These are phyloP conservation scores for Tylopilus balloui DNA, from an alignment of 768 basidiomycete species.

Conservation along the genomic window DNA sequence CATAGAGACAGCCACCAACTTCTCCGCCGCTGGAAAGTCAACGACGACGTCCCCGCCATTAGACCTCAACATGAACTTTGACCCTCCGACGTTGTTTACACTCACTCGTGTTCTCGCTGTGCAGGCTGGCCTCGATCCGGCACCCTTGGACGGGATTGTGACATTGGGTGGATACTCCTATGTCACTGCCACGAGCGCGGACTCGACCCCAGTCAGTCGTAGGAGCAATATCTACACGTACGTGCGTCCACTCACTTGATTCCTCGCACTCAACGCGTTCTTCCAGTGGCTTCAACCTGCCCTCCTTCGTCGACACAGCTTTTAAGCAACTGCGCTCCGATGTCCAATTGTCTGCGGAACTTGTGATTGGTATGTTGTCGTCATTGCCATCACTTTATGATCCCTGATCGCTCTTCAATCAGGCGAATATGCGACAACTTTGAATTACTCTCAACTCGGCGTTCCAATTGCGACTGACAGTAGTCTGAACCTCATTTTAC, in stretches of 20 bases:
- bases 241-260: background rate
- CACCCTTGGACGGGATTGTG: constrained; percentile 64
- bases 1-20: constrained; percentile 50
- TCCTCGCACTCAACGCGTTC: constrained; percentile 1
- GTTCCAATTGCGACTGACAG: constrained; percentile 60
- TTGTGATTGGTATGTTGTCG: constrained; percentile 48
- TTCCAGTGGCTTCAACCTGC: constrained; percentile 56
- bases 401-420: constrained; percentile 9
- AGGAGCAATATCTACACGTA: constrained; percentile 54
- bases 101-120: constrained; percentile 64
- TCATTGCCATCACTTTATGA: background rate
- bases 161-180: constrained; percentile 63
- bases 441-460: constrained; percentile 54
- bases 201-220: constrained; percentile 30
- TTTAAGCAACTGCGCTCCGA: constrained; percentile 64
- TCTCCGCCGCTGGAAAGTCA: constrained; percentile 48
- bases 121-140: constrained; percentile 54
- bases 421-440: constrained; percentile 61
- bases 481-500: constrained; percentile 59
- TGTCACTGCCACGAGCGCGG: constrained; percentile 33
- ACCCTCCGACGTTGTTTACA: constrained; percentile 65
- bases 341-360: constrained; percentile 48
- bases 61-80: constrained; percentile 61
- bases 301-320: constrained; percentile 57
- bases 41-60: constrained; percentile 55